Evolutionary conservation across 2,329 filamentous ascomycete genomes (phyloP).

Genomic region (Sordariomycetes sp.): DNA sequence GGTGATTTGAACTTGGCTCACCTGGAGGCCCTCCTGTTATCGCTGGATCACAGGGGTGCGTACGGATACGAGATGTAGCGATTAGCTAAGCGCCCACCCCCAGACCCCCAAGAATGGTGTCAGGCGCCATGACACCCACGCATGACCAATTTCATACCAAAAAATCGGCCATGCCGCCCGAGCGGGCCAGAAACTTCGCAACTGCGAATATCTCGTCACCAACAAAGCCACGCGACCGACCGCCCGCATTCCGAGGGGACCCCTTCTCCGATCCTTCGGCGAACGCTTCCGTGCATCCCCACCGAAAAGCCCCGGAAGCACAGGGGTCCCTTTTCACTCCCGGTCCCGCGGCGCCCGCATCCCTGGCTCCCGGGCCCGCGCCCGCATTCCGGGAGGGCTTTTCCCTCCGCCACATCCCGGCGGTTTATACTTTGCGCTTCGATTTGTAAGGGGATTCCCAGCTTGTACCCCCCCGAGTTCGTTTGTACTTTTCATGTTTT

Average conservation of each 20-base stretch:
- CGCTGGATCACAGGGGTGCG: background rate
- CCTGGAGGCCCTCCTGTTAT: background rate
- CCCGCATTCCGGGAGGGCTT: no score
- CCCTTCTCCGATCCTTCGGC: background rate
- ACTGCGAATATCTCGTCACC: slow-evolving; percentile 14
- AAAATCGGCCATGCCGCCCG: background rate
- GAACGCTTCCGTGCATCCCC: background rate
- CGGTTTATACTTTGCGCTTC: no score
- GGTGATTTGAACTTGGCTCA: background rate
- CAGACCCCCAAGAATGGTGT: background rate
- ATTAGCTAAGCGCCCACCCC: slow-evolving; percentile 1
- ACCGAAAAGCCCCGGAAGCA: no score
- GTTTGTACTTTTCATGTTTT: no score
- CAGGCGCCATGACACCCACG: background rate
- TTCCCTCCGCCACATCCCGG: no score
- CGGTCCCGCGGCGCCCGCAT: no score
- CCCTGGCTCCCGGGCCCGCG: no score
- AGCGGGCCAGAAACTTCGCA: slow-evolving; percentile 11
- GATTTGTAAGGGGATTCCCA: no score
- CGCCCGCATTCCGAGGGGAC: background rate
- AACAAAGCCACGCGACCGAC: slow-evolving; percentile 12
- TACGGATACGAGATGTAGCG: background rate
- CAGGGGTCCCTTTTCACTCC: no score
- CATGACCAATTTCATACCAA: background rate
- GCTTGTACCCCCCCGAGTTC: no score